Percentiles rank a stretch among this genome's conserved stretches.
These are phyloP conservation scores for Lentinus brumalis DNA, from an alignment of 768 basidiomycete genomes.

Conservation along the genomic window DNA sequence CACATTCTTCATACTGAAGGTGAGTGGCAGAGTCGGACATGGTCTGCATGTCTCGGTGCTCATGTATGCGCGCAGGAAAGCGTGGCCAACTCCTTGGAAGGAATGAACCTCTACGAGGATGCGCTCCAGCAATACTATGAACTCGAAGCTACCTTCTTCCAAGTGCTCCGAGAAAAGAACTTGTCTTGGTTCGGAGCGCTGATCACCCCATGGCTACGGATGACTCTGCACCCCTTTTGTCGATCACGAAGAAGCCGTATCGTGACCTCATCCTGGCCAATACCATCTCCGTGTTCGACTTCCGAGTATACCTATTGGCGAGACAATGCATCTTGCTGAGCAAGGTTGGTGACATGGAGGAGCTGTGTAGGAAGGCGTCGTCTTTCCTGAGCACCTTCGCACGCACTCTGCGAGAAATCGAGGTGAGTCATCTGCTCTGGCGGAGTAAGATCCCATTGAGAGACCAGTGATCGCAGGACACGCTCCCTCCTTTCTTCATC, in stretches of 20 bases:
- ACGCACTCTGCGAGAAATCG: slow-evolving; percentile 68
- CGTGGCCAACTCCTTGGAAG: slow-evolving; percentile 88
- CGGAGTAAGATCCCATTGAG: not conserved
- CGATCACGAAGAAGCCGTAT: slow-evolving; percentile 79
- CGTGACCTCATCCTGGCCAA: slow-evolving; percentile 88
- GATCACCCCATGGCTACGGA: slow-evolving; percentile 71
- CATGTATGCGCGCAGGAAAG: slow-evolving; percentile 67
- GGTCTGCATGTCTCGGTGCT: not conserved
- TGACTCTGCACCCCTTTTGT: slow-evolving; percentile 82
- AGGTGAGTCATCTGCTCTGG: slow-evolving; percentile 47
- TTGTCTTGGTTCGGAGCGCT: slow-evolving; percentile 92
- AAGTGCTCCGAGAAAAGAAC: slow-evolving; percentile 74
- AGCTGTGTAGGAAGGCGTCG: slow-evolving; percentile 70
- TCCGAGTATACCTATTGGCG: slow-evolving; percentile 87
- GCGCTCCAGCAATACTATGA: slow-evolving; percentile 89
- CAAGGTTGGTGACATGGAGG: slow-evolving; percentile 63
- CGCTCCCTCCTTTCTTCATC: slow-evolving; percentile 70
- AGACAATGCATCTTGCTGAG: slow-evolving; percentile 80
- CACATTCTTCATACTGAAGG: slow-evolving; percentile 95
- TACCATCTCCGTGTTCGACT: slow-evolving; percentile 91
- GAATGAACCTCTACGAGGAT: slow-evolving; percentile 87
- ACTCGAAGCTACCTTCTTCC: slow-evolving; percentile 82
- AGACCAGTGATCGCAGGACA: slow-evolving; percentile 36
- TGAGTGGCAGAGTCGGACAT: slow-evolving; percentile 31
- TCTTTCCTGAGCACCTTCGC: slow-evolving; percentile 81